Percentiles rank a stretch among this genome's conserved stretches.
phyloP scores from a whole-genome alignment of 164 flowering plant genomes.

The Warburgia ugandensis region DNA sequence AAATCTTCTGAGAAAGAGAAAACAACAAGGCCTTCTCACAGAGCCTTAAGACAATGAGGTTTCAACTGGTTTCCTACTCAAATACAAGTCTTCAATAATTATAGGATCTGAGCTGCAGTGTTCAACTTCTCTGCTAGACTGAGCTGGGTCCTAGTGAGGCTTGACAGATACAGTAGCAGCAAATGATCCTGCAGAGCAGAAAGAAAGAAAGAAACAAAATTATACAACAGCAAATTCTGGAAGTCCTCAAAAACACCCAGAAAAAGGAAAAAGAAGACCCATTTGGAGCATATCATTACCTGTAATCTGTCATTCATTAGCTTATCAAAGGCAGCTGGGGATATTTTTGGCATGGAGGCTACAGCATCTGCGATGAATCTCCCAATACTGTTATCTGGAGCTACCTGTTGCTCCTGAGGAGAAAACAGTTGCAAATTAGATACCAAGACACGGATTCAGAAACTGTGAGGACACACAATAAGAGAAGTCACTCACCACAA shows the following conservation, averaged over 20 bases:
- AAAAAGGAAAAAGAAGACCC: not conserved
- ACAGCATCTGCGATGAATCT: conserved; percentile 66
- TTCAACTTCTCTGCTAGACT: conserved; percentile 92
- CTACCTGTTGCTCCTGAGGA: conserved; percentile 61
- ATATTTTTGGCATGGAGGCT: conserved; percentile 68
- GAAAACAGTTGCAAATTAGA: not conserved
- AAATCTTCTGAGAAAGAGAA: not conserved
- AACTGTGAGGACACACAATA: not conserved
- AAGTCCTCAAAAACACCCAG: no score
- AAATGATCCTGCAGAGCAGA: conserved; percentile 56
- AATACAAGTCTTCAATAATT: conserved; percentile 3
- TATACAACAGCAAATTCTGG: no score
- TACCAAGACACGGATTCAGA: not conserved
- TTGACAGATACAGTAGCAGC: conserved; percentile 69
- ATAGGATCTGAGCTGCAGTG: conserved; percentile 90
- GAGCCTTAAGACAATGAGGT: not conserved
- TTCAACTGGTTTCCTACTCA: no score
- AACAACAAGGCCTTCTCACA: not conserved
- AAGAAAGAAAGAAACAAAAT: not conserved
- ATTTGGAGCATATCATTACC: conserved; percentile 31
- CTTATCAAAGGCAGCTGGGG: conserved; percentile 73
- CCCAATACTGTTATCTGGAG: conserved; percentile 70
- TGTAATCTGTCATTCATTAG: conserved; percentile 81
- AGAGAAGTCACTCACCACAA: conserved; percentile 55
- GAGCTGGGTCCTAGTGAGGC: conserved; percentile 90